These are phyloP conservation scores for Thalassia testudinum DNA, from an alignment of 116 monocot genomes.

Conservation along the genomic window DNA sequence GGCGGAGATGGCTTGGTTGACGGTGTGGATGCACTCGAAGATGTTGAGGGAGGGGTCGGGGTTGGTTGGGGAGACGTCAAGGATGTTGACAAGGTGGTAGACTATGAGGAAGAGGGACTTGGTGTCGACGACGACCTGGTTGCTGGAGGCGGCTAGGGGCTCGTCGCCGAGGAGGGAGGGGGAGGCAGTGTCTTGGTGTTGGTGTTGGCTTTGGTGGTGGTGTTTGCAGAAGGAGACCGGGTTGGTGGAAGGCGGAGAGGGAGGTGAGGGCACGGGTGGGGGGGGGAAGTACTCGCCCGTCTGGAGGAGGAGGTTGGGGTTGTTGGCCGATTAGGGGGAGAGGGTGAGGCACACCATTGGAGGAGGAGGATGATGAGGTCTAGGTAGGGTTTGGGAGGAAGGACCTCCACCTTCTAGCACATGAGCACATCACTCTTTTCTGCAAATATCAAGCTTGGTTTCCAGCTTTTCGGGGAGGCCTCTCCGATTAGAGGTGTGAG, in stretches of 20 bases:
- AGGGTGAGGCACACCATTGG: too few relatives aligned
- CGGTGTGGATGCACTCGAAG: constrained; percentile 68
- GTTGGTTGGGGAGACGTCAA: too few relatives aligned
- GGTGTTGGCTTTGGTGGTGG: too few relatives aligned
- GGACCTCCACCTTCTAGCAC: too few relatives aligned
- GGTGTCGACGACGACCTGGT: constrained; percentile 84
- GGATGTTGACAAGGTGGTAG: constrained; percentile 89
- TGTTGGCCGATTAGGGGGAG: constrained; percentile 65
- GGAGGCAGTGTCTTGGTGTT: too few relatives aligned
- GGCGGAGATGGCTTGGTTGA: constrained; percentile 76
- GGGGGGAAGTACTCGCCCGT: constrained; percentile 67
- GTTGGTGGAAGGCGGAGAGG: constrained; percentile 52
- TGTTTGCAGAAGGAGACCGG: constrained; percentile 43
- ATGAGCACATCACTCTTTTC: too few relatives aligned
- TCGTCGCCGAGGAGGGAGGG: constrained; percentile 97
- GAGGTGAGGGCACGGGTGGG: constrained; percentile 43
- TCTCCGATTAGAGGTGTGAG: too few relatives aligned
- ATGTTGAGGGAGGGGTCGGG: constrained; percentile 42
- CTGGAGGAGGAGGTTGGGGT: constrained; percentile 76
- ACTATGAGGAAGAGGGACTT: constrained; percentile 80
- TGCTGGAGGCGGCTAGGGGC: constrained; percentile 85
- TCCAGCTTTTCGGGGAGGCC: too few relatives aligned
- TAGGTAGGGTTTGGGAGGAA: too few relatives aligned
- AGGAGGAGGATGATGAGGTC: too few relatives aligned
- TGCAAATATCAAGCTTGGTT: too few relatives aligned